Conservation (phyloP, 768 basidiomycete genomes). For the Tylopilus plumbeoviolaceoides region DNA sequence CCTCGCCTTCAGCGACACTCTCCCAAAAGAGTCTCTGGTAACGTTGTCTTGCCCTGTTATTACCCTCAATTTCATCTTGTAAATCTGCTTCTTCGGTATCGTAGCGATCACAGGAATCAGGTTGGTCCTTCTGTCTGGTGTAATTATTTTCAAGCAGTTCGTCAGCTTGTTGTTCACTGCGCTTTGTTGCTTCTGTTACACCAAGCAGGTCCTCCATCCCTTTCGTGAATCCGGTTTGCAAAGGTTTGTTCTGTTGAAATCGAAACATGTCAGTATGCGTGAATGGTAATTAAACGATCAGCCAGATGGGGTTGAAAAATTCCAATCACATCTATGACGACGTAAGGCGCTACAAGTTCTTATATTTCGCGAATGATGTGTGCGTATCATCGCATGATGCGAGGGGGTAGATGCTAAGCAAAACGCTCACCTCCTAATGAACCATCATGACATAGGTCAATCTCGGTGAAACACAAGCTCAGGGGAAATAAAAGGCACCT, state of each 20-base stretch:
- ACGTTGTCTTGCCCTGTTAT: constrained; percentile 53
- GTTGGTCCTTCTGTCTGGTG: background rate
- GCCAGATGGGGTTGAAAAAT: constrained; percentile 70
- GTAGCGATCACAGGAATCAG: constrained; percentile 26
- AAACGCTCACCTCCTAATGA: constrained; percentile 39
- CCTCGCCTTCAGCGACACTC: constrained; percentile 65
- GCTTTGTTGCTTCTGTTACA: constrained; percentile 35
- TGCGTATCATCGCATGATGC: constrained; percentile 46
- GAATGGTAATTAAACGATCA: constrained; percentile 5
- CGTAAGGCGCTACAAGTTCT: constrained; percentile 63
- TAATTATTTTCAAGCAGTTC: constrained; percentile 9
- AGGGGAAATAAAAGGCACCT: constrained; percentile 46
- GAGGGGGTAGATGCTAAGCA: background rate
- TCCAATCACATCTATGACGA: constrained; percentile 54
- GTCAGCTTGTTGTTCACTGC: constrained; percentile 1
- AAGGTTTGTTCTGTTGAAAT: constrained; percentile 45
- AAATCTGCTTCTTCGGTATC: constrained; percentile 60
- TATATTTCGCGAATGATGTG: constrained; percentile 67
- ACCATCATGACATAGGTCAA: constrained; percentile 9
- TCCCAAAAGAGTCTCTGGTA: constrained; percentile 81
- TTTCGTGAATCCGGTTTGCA: constrained; percentile 75
- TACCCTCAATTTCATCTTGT: constrained; percentile 52
- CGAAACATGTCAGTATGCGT: background rate
- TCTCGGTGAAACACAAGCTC: constrained; percentile 1
- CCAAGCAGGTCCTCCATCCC: constrained; percentile 83